Evolutionary conservation across 2,329 filamentous ascomycete species (phyloP).

Genomic region (Fusarium sp.): DNA sequence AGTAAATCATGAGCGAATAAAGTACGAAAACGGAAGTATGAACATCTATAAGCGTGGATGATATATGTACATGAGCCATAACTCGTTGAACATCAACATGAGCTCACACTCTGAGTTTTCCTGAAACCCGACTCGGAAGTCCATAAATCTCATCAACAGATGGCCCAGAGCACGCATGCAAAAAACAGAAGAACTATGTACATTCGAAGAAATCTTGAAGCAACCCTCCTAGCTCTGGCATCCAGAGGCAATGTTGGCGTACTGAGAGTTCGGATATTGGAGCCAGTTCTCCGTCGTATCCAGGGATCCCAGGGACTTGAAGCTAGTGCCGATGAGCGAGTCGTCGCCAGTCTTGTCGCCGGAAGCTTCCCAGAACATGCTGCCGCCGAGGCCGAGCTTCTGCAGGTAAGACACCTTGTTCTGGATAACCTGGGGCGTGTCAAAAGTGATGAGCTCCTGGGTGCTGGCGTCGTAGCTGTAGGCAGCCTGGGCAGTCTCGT

Average conservation of each 20-base stretch:
- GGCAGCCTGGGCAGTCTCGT: slow-evolving; percentile 22
- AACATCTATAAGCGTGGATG: neutral
- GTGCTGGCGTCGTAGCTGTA: slow-evolving; percentile 32
- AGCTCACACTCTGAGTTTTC: neutral
- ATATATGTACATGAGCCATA: slow-evolving; percentile 3
- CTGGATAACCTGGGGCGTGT: slow-evolving; percentile 18
- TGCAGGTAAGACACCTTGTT: slow-evolving; percentile 28
- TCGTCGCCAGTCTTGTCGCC: slow-evolving; percentile 24
- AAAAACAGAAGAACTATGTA: neutral
- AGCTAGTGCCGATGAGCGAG: slow-evolving; percentile 27
- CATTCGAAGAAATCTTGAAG: neutral
- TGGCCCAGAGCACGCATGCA: slow-evolving; percentile 54
- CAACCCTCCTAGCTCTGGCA: neutral
- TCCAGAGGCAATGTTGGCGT: slow-evolving; percentile 57
- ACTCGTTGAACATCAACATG: neutral
- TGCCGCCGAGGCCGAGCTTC: slow-evolving; percentile 22
- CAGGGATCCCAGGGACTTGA: slow-evolving; percentile 10
- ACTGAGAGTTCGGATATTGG: slow-evolving; percentile 53
- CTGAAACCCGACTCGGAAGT: neutral
- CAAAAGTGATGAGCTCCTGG: slow-evolving; percentile 28
- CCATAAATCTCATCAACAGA: slow-evolving; percentile 8
- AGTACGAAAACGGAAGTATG: neutral
- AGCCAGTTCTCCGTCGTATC: slow-evolving; percentile 29
- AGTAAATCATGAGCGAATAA: neutral
- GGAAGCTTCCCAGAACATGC: slow-evolving; percentile 36